These are phyloP conservation scores for Malus asiatica DNA, from an alignment of 306 rosid genomes.

Conservation along the genomic window DNA sequence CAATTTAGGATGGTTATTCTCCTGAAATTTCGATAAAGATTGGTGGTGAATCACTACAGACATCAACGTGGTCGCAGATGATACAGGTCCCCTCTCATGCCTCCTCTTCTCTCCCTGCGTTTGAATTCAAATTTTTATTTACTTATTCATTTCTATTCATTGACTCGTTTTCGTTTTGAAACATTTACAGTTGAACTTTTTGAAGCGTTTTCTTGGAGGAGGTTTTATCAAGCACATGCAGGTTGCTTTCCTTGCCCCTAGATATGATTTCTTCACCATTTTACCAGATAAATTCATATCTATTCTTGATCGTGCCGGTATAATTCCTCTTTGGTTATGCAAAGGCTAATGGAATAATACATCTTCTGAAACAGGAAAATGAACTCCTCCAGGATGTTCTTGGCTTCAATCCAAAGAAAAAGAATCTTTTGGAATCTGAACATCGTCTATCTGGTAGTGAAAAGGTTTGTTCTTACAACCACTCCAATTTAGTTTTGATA, in stretches of 20 bases:
- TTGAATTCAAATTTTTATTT: not conserved
- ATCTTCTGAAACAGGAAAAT: conserved; percentile 54
- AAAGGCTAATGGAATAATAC: not conserved
- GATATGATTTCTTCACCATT: not conserved
- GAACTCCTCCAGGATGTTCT: conserved; percentile 80
- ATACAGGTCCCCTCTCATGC: conserved; percentile 50
- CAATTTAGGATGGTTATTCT: conserved; percentile 50
- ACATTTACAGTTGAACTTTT: conserved; percentile 57
- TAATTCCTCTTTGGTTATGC: not conserved
- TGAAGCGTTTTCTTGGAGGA: conserved; percentile 85
- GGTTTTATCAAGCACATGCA: conserved; percentile 93
- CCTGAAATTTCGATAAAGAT: conserved; percentile 77
- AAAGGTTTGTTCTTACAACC: conserved; percentile 42
- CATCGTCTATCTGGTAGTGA: conserved; percentile 64
- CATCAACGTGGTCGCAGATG: conserved; percentile 71
- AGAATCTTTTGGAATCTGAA: conserved; percentile 28
- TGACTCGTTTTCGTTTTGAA: not conserved
- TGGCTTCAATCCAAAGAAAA: conserved; percentile 70
- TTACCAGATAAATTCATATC: not conserved
- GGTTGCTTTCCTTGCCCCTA: conserved; percentile 33
- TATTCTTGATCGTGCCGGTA: not conserved
- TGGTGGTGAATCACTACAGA: conserved; percentile 64
- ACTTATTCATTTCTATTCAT: not conserved
- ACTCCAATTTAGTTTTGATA: not conserved
- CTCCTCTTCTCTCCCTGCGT: not conserved